Evolutionary conservation across 495 filamentous ascomycete genomes (phyloP).

Genomic region (Articulospora tetracladia): DNA sequence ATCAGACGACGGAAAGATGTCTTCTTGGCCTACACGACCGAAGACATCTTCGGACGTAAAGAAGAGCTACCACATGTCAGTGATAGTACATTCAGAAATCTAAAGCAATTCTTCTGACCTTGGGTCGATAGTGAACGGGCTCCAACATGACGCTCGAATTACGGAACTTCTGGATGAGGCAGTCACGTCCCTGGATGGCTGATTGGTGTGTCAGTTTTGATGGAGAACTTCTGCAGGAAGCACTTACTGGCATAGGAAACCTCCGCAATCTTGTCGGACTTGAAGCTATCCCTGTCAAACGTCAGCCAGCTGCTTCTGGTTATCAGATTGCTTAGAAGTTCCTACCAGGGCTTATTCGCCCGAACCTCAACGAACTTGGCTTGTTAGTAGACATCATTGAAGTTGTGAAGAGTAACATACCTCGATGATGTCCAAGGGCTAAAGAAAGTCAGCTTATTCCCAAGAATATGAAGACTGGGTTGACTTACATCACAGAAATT

Average conservation of each 20-base stretch:
- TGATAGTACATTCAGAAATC: neutral
- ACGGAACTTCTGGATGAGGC: slow-evolving; percentile 87
- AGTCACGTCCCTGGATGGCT: slow-evolving; percentile 91
- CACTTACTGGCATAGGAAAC: slow-evolving; percentile 89
- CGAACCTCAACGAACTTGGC: slow-evolving; percentile 70
- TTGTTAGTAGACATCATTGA: slow-evolving; percentile 27
- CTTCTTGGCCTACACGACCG: slow-evolving; percentile 48
- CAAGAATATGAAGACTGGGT: slow-evolving; percentile 24
- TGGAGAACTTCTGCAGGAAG: neutral
- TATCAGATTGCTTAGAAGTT: neutral
- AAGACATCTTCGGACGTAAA: slow-evolving; percentile 14
- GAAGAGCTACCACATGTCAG: slow-evolving; percentile 16
- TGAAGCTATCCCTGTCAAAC: slow-evolving; percentile 65
- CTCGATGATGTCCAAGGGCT: slow-evolving; percentile 71
- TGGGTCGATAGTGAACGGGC: slow-evolving; percentile 73
- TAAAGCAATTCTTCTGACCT: slow-evolving; percentile 44
- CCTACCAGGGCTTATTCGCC: slow-evolving; percentile 67
- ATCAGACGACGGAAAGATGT: slow-evolving; percentile 70
- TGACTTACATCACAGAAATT: slow-evolving; percentile 78
- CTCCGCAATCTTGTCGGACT: slow-evolving; percentile 80
- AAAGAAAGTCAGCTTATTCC: neutral
- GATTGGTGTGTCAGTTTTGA: neutral
- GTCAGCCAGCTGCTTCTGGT: neutral
- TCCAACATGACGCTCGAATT: slow-evolving; percentile 96
- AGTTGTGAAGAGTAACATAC: slow-evolving; percentile 40